These are phyloP conservation scores for Gossypium ekmanianum DNA, from an alignment of 345 rosid genomes.

Conservation along the genomic window DNA sequence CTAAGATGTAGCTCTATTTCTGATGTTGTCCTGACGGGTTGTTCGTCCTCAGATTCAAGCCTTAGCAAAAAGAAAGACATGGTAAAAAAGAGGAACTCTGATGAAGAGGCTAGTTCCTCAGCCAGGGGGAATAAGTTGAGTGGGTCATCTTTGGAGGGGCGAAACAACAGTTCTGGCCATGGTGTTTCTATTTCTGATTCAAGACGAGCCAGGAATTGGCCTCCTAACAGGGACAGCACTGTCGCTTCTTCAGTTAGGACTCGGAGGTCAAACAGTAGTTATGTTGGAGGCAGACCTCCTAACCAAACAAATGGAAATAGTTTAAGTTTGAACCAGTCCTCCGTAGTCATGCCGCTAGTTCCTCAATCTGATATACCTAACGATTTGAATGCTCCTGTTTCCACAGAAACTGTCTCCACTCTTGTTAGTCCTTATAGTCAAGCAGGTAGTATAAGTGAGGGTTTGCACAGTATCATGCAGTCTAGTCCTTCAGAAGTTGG, in stretches of 20 bases:
- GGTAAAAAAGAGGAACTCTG: constrained; percentile 46
- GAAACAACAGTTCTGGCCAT: constrained; percentile 31
- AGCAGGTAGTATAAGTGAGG: constrained; percentile 36
- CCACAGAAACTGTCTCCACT: constrained; percentile 32
- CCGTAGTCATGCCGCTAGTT: constrained; percentile 30
- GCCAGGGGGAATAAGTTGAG: constrained; percentile 49
- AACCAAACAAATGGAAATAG: constrained; percentile 44
- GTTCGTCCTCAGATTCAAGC: constrained; percentile 48
- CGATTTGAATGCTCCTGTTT: constrained; percentile 40
- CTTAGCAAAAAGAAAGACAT: constrained; percentile 38
- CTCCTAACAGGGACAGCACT: constrained; percentile 38
- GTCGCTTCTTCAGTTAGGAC: constrained; percentile 46
- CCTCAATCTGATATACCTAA: constrained; percentile 40
- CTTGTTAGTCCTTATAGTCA: constrained; percentile 26
- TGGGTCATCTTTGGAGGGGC: constrained; percentile 42
- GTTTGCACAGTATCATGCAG: constrained; percentile 40
- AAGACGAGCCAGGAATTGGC: constrained; percentile 47
- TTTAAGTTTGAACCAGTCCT: constrained; percentile 29
- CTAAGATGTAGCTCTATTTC: constrained; percentile 52
- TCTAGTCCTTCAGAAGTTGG: constrained; percentile 59
- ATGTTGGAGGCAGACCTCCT: constrained; percentile 37
- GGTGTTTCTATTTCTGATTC: constrained; percentile 58
- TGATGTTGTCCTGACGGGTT: constrained; percentile 45
- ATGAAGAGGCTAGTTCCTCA: constrained; percentile 67
- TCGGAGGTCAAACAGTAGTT: constrained; percentile 42